phyloP scores from a whole-genome alignment of 2,329 filamentous ascomycete species.

The Aschersonia sp. region DNA sequence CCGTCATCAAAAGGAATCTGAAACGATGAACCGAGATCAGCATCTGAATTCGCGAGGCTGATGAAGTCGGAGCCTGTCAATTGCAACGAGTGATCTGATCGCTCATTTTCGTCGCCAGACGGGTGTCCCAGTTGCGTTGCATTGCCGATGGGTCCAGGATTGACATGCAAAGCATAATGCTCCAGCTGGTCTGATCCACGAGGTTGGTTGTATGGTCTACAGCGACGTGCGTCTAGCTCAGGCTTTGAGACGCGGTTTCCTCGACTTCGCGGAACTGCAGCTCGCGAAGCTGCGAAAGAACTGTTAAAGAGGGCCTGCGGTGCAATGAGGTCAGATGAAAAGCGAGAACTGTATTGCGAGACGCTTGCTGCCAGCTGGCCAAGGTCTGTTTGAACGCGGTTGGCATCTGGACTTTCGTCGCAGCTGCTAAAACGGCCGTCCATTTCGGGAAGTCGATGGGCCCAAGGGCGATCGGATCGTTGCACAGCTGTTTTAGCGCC shows the following conservation, averaged over 20 bases:
- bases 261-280: no score
- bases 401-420: conserved; percentile 1
- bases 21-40: not conserved
- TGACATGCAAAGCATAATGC: conserved; percentile 7
- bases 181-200: conserved; percentile 17
- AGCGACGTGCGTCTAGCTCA: no score
- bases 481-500: not conserved
- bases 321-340: conserved; percentile 9
- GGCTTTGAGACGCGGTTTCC: no score
- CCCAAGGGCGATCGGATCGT: not conserved
- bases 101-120: not conserved
- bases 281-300: no score
- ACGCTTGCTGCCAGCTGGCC: conserved; percentile 11
- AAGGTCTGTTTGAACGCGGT: not conserved
- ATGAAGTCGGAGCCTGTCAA: conserved; percentile 1
- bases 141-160: conserved; percentile 1
- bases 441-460: conserved; percentile 3
- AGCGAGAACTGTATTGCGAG: conserved; percentile 1
- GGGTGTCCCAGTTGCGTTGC: conserved; percentile 1
- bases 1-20: not conserved
- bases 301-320: conserved; percentile 2
- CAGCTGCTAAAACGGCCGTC: conserved; percentile 2
- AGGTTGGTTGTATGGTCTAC: conserved; percentile 5
- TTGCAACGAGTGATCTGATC: conserved; percentile 5
- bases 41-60: not conserved